phyloP scores from a whole-genome alignment of 2,329 filamentous ascomycete species.

The Hymenotorrendiella dingleyae region DNA sequence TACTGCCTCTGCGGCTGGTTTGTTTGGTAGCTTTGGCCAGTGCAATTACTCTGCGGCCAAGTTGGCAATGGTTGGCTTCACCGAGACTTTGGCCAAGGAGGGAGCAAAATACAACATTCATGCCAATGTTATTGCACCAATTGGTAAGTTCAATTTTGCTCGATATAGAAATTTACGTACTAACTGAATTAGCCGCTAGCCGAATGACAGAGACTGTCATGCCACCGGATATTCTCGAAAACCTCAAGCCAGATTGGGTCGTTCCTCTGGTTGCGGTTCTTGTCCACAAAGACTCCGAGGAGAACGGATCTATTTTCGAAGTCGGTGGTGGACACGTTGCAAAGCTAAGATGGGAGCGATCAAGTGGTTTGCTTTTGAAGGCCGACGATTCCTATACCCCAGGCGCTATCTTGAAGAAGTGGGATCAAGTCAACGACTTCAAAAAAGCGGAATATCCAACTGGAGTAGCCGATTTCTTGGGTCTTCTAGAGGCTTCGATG shows the following conservation, averaged over 20 bases:
- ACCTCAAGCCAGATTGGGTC: conserved; percentile 79
- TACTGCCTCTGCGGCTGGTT: conserved; percentile 89
- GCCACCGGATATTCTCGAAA: conserved; percentile 85
- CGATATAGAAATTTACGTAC: too few relatives aligned
- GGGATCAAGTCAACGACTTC: conserved; percentile 84
- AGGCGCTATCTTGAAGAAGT: conserved; percentile 80
- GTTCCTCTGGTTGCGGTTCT: conserved; percentile 87
- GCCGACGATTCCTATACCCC: conserved; percentile 84
- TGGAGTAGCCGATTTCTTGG: conserved; percentile 83
- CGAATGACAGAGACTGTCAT: conserved; percentile 94
- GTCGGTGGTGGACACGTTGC: conserved; percentile 87
- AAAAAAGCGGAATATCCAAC: conserved; percentile 75
- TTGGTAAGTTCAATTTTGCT: conserved; percentile 39
- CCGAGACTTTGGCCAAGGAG: conserved; percentile 96
- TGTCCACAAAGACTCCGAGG: conserved; percentile 74
- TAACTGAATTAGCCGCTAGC: conserved; percentile 60
- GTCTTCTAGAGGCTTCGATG: conserved; percentile 75
- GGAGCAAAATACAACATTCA: conserved; percentile 97
- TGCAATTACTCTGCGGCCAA: conserved; percentile 97
- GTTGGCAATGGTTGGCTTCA: conserved; percentile 91
- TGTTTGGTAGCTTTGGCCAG: conserved; percentile 95
- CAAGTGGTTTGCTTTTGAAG: conserved; percentile 82
- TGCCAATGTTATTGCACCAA: conserved; percentile 89
- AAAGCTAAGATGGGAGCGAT: conserved; percentile 92
- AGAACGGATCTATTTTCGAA: conserved; percentile 89